Evolutionary conservation across 2,329 filamentous ascomycete species (phyloP).

Genomic region (Sporothrix luriei): DNA sequence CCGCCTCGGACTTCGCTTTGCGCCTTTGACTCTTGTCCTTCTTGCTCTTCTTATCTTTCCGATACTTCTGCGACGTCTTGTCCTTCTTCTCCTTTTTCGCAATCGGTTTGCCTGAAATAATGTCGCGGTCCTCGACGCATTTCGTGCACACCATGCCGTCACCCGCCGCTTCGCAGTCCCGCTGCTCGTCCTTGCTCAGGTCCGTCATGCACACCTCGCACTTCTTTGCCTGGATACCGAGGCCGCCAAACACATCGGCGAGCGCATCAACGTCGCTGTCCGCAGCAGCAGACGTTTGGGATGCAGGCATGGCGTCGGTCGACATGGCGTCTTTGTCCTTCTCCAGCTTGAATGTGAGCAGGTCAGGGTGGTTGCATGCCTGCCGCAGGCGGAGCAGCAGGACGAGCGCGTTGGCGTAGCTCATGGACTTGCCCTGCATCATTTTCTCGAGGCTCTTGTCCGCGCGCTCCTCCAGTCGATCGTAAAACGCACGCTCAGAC

Average conservation of each 20-base stretch:
- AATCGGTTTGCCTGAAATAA: constrained; percentile 52
- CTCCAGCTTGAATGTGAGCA: constrained; percentile 81
- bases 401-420: constrained; percentile 92
- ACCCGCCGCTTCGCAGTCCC: constrained; percentile 43
- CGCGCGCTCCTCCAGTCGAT: constrained; percentile 78
- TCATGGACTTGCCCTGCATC: constrained; percentile 74
- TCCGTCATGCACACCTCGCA: constrained; percentile 82
- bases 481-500: constrained; percentile 83
- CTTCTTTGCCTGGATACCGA: constrained; percentile 74
- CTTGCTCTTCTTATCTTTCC: constrained; percentile 40
- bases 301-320: constrained; percentile 56
- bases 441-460: constrained; percentile 85
- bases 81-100: constrained; percentile 36
- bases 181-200: constrained; percentile 58
- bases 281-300: constrained; percentile 54
- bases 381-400: constrained; percentile 88
- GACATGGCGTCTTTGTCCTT: constrained; percentile 85
- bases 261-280: constrained; percentile 76
- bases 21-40: constrained; percentile 46
- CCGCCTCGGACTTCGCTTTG: constrained; percentile 43
- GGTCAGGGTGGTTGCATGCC: constrained; percentile 89
- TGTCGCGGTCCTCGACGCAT: constrained; percentile 74
- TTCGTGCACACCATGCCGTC: constrained; percentile 65
- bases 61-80: constrained; percentile 43
- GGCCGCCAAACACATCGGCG: constrained; percentile 80